Conservation (phyloP, 2,329 filamentous ascomycete genomes). For the Hymenoscyphus scutula region DNA sequence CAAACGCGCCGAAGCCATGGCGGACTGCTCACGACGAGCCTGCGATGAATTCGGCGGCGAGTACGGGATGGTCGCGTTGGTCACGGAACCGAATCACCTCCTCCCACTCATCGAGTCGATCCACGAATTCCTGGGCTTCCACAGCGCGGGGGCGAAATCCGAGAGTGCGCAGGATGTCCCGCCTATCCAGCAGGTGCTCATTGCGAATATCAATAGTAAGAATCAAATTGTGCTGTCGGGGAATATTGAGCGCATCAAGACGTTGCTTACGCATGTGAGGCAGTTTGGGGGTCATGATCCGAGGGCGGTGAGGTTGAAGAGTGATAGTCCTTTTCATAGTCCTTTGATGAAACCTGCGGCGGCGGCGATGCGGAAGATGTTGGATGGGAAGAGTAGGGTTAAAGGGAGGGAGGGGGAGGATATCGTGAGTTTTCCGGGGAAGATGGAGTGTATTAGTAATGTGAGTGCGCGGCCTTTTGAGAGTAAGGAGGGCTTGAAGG, state of each 20-base stretch:
- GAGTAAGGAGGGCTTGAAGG: conserved; percentile 71
- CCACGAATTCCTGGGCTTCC: conserved; percentile 73
- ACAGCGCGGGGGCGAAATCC: conserved; percentile 61
- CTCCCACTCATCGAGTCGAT: conserved; percentile 68
- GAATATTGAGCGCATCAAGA: conserved; percentile 77
- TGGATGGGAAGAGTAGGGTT: conserved; percentile 57
- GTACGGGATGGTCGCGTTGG: conserved; percentile 91
- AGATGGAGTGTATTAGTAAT: conserved; percentile 80
- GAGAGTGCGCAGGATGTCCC: conserved; percentile 67
- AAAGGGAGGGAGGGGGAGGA: conserved; percentile 55
- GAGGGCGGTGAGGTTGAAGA: conserved; percentile 79
- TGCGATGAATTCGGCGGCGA: conserved; percentile 68
- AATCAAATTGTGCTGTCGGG: conserved; percentile 95
- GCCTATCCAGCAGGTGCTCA: conserved; percentile 80
- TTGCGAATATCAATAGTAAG: conserved; percentile 93
- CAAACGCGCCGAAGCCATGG: conserved; percentile 79
- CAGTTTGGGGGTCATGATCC: conserved; percentile 93
- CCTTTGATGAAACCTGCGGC: conserved; percentile 87
- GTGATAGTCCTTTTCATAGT: conserved; percentile 87
- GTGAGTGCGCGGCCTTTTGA: conserved; percentile 76
- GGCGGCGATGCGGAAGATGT: conserved; percentile 65
- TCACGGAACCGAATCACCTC: conserved; percentile 81
- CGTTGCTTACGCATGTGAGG: conserved; percentile 77
- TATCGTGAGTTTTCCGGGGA: conserved; percentile 71
- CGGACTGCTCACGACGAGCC: conserved; percentile 67